These are phyloP conservation scores for Aphanomyces invadans DNA, from an alignment of 352 stramenopile genomes.

Conservation along the genomic window DNA sequence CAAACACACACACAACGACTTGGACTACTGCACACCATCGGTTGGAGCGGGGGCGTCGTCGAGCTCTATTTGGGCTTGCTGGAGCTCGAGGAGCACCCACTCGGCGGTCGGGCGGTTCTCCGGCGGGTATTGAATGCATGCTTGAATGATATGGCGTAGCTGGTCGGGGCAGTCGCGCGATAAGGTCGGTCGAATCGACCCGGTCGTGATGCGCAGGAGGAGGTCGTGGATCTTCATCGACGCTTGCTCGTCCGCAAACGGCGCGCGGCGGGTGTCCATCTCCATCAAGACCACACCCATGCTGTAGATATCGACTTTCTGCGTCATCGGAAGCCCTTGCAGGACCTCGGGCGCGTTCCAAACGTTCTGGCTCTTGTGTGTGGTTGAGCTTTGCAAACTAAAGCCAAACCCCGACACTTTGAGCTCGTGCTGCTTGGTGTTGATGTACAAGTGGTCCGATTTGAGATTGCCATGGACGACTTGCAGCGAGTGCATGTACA, in stretches of 20 bases:
- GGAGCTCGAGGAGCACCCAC: not conserved
- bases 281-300: not conserved
- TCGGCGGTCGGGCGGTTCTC: not conserved
- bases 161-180: not conserved
- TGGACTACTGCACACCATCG: not conserved
- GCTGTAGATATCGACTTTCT: slow-evolving; percentile 5
- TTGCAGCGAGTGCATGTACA: not conserved
- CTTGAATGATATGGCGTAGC: not conserved
- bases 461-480: slow-evolving; percentile 5
- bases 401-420: slow-evolving; percentile 7
- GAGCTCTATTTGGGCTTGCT: not conserved
- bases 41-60: not conserved
- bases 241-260: not conserved
- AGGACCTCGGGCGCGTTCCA: slow-evolving; percentile 17
- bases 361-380: slow-evolving; percentile 7
- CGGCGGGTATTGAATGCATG: slow-evolving; percentile 7
- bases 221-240: slow-evolving; percentile 6
- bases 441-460: slow-evolving; percentile 1
- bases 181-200: not conserved
- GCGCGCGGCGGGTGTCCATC: not conserved
- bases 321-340: not conserved
- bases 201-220: not conserved
- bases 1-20: not conserved
- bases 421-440: not conserved
- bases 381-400: not conserved